Conservation (phyloP, 2,329 filamentous ascomycete species). For the Talaromyces sp. region DNA sequence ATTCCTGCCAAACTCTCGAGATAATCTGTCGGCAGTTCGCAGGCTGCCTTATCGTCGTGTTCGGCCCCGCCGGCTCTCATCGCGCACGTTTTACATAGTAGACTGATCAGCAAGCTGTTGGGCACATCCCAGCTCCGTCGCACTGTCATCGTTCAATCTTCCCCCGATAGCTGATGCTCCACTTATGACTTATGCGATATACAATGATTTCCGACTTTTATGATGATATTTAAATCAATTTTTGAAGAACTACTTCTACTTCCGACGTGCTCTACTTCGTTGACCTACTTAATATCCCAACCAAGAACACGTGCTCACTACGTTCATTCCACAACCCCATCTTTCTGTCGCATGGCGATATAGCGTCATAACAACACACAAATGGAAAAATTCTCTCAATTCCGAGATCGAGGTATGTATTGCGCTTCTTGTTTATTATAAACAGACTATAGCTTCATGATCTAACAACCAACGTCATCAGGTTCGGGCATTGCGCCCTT, state of each 20-base stretch:
- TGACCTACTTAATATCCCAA: neutral
- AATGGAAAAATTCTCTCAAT: slow-evolving; percentile 97
- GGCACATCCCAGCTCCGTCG: neutral
- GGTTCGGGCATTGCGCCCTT: slow-evolving; percentile 96
- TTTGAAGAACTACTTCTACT: neutral
- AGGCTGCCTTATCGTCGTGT: neutral
- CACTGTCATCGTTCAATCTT: neutral
- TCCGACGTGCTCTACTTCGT: neutral
- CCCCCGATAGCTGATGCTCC: neutral
- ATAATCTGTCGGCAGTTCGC: neutral
- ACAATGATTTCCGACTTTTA: neutral
- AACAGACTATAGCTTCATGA: neutral
- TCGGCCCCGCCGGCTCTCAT: neutral
- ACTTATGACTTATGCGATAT: neutral
- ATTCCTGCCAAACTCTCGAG: neutral
- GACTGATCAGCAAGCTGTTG: neutral
- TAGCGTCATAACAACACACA: neutral
- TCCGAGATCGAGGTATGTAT: slow-evolving; percentile 74
- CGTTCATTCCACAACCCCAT: neutral
- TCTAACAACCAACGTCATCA: slow-evolving; percentile 38
- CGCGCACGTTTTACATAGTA: neutral
- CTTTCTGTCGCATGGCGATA: slow-evolving; percentile 2
- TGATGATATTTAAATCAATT: neutral
- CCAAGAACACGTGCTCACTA: neutral
- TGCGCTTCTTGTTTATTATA: neutral